These are phyloP conservation scores for Hirschfeldia incana DNA, from an alignment of 345 rosid genomes.

Conservation along the genomic window DNA sequence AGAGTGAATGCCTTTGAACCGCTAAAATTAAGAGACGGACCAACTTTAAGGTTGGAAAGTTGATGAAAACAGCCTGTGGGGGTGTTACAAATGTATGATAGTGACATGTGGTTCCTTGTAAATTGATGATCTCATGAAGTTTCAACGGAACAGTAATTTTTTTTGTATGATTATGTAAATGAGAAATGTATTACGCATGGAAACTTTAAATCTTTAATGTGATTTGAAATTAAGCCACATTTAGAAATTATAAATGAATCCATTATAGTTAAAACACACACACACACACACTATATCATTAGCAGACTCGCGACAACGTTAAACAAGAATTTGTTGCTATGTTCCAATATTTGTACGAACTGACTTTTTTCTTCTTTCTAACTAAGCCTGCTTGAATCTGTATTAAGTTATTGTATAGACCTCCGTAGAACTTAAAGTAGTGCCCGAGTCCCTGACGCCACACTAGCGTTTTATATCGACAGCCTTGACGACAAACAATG, in stretches of 20 bases:
- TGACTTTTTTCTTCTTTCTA: neutral
- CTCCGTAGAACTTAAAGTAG: neutral
- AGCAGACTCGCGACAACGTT: neutral
- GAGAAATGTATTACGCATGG: neutral
- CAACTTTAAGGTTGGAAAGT: slow-evolving; percentile 32
- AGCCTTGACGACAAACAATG: neutral
- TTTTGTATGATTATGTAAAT: slow-evolving; percentile 1
- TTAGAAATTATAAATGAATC: neutral
- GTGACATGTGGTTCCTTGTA: slow-evolving; percentile 32
- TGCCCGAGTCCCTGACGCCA: neutral
- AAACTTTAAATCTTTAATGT: neutral
- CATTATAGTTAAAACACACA: neutral
- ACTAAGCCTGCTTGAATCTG: neutral
- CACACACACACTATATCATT: neutral
- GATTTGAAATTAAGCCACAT: neutral
- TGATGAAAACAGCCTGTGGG: slow-evolving; percentile 14
- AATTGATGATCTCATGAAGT: slow-evolving; percentile 4
- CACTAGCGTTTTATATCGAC: neutral
- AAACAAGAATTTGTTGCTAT: neutral
- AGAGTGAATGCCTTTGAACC: slow-evolving; percentile 32
- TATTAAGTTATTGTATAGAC: neutral
- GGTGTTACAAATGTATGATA: slow-evolving; percentile 16
- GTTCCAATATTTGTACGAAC: neutral
- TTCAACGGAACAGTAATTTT: neutral
- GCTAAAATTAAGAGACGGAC: slow-evolving; percentile 19